Percentiles rank a stretch among this genome's conserved stretches.
Evolutionary conservation across 805 yeast species (phyloP).

Genomic region (Nakazawaea holstii): DNA sequence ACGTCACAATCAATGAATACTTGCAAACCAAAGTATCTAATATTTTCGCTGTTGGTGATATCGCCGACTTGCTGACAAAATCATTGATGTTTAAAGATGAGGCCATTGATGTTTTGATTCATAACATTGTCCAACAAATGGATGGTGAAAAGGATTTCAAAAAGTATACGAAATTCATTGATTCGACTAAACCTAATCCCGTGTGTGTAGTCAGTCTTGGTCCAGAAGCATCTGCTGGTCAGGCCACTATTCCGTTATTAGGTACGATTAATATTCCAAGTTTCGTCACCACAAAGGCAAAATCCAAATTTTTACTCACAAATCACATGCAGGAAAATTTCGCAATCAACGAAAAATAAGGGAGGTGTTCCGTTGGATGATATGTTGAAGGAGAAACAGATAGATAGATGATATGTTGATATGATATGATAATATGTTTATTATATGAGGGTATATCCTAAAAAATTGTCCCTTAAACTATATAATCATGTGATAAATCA

Average conservation of each 20-base stretch:
- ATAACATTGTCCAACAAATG: conserved; percentile 15
- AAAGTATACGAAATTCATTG: conserved; percentile 1
- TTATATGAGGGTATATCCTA: too few species aligned
- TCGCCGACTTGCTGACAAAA: conserved; percentile 18
- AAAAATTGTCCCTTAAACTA: too few species aligned
- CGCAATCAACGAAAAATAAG: too few species aligned
- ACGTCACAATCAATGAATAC: conserved; percentile 8
- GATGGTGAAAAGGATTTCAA: not conserved
- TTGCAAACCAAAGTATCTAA: conserved; percentile 9
- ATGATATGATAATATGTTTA: too few species aligned
- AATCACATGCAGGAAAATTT: too few species aligned
- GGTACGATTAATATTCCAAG: conserved; percentile 18
- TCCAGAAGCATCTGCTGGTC: conserved; percentile 22
- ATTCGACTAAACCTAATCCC: not conserved
- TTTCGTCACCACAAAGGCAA: conserved; percentile 14
- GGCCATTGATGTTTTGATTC: conserved; percentile 14
- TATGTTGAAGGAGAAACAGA: too few species aligned
- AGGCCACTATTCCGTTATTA: conserved; percentile 16
- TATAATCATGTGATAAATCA: too few species aligned
- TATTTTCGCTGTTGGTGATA: conserved; percentile 31
- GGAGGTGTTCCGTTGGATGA: too few species aligned
- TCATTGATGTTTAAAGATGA: conserved; percentile 14
- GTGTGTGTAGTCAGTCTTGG: conserved; percentile 20
- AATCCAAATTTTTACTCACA: conserved; percentile 16
- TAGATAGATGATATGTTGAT: too few species aligned